A percentile compares a stretch with the other conserved stretches of the same genome.
Evolutionary conservation across 23 red algal species (phyloP).

Genomic region (Rhodosorus marinus): DNA sequence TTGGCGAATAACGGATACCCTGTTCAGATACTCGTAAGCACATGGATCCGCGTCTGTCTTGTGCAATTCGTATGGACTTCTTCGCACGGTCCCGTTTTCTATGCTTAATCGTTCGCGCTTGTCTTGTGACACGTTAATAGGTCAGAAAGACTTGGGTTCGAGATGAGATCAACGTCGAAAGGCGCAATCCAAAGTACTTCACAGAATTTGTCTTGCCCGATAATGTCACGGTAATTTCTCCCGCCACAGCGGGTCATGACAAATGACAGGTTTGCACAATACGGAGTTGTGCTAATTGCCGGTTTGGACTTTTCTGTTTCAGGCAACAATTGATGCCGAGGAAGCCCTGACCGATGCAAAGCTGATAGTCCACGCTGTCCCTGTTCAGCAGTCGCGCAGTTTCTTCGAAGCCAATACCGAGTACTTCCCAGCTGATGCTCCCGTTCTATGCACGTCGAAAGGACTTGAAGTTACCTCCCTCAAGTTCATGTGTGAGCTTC

Average conservation of each 20-base stretch:
- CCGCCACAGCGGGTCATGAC: too few species aligned
- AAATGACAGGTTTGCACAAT: too few species aligned
- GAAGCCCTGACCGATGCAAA: conserved; percentile 39
- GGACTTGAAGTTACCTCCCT: conserved; percentile 60
- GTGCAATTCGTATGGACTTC: neutral
- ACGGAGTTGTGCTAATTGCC: too few species aligned
- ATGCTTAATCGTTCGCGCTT: neutral
- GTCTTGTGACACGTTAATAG: neutral
- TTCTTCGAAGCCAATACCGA: conserved; percentile 18
- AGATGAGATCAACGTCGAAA: conserved; percentile 66
- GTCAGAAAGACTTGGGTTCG: conserved; percentile 37
- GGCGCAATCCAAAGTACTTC: conserved; percentile 73
- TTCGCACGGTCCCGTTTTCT: neutral
- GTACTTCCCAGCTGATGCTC: conserved; percentile 19
- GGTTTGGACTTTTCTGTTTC: too few species aligned
- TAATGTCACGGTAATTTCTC: conserved; percentile 38
- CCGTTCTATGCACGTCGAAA: conserved; percentile 86
- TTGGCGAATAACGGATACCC: conserved; percentile 72
- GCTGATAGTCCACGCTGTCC: conserved; percentile 86
- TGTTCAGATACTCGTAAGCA: conserved; percentile 60
- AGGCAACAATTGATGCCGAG: conserved; percentile 29
- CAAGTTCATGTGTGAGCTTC: conserved; percentile 79
- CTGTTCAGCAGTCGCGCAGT: conserved; percentile 52
- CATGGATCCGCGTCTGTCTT: too few species aligned
- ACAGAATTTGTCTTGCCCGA: conserved; percentile 44